Evolutionary conservation across 176 grass and related monocot genomes (phyloP).

Genomic region (Poa pratensis): DNA sequence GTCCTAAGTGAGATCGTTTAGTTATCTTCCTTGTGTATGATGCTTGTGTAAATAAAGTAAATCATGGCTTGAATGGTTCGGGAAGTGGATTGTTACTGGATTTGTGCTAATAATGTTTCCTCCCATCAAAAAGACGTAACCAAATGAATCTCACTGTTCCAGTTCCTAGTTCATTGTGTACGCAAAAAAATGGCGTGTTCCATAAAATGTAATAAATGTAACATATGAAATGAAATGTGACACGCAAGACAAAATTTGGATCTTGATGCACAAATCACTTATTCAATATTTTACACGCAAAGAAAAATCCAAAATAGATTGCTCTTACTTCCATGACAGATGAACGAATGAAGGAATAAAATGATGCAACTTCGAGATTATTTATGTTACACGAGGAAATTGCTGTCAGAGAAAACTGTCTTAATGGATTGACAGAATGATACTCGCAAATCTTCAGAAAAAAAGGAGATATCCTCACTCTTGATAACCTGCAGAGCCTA

Average conservation of each 20-base stretch:
- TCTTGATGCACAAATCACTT: neutral
- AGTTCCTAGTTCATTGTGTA: neutral
- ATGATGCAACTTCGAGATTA: neutral
- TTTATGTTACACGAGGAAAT: neutral
- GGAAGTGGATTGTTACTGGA: neutral
- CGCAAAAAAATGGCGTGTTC: neutral
- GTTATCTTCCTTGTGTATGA: neutral
- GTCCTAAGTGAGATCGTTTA: neutral
- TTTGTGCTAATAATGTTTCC: neutral
- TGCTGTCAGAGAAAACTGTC: neutral
- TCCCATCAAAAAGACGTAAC: neutral
- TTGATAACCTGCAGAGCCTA: neutral
- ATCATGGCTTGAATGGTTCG: neutral
- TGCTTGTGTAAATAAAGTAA: slow-evolving; percentile 47
- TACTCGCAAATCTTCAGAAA: neutral
- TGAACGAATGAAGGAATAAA: slow-evolving; percentile 33
- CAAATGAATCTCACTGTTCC: neutral
- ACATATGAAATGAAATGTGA: neutral
- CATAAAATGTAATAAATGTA: neutral
- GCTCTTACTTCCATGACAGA: slow-evolving; percentile 20
- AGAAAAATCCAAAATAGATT: neutral
- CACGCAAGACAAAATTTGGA: neutral
- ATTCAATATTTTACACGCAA: neutral
- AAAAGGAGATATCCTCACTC: neutral
- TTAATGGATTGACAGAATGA: neutral